Base-by-base conservation (phyloP, 2,329 filamentous ascomycete species). In the Penicillium olsonii region DNA sequence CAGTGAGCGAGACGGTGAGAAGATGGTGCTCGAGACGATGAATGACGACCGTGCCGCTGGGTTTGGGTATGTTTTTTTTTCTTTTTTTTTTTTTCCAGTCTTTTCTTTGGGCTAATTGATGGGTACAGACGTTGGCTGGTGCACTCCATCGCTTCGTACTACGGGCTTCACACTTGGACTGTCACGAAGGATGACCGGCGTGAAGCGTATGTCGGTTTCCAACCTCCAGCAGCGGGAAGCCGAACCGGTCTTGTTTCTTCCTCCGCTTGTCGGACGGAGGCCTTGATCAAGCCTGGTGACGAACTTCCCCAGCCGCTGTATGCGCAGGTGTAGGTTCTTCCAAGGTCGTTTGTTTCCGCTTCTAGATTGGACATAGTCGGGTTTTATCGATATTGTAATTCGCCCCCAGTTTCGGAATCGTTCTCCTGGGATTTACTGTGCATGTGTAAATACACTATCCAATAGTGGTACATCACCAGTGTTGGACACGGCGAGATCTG, bases 81-180 rank as follows among this genome's bases (percentile, higher is more conserved):
- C 81, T 44, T 33, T 37, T 52, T 41, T 44, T 18, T 24, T 31
- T 9, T 11, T 4, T 2, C 9, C 4, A n/a, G 29, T 35, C 45
- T 37, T 11, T n/a, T 10, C 24, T 8, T 7, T 53, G 38, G 53
- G 20, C 61, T 60, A 48, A 64, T 47, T 12, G 17, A 12, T 15
- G 51, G n/a, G 24, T 41, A 40, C 53, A 92, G 88, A 59, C 88
- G 92, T 56, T 97, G 92, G 88, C 82, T 97, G 45, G 90, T 95
- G 1, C 92, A 97, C 71, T 88, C 89, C 50, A 92, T 97, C 55
- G 92, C 90, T 9, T 84, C 87, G 34, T 97, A 97, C 70, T 97
- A 97, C 67, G 92, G 91, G 37, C 80, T 96, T 48, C 82, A 85
- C 53, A 96, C 92, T 17, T 90, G 85, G 75, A 92, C 88, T 4